Conservation (phyloP, 768 basidiomycete genomes). For the Crucibulum laeve region DNA sequence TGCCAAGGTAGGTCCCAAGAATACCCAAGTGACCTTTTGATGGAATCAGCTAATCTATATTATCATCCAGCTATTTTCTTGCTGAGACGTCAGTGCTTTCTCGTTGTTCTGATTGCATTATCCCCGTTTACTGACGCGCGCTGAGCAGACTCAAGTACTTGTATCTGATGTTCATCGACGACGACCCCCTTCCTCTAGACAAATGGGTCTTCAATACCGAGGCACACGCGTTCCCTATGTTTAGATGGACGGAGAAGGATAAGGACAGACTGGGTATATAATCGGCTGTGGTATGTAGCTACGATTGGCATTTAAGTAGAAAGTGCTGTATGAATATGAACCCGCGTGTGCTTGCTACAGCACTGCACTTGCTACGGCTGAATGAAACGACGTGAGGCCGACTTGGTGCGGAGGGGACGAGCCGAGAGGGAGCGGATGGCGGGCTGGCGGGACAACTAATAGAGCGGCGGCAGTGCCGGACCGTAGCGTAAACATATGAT, state of each 20-base stretch:
- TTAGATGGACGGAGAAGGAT: slow-evolving; percentile 57
- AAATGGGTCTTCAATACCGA: slow-evolving; percentile 64
- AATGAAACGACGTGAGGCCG: too few species aligned
- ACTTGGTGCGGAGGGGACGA: too few species aligned
- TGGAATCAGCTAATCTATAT: not conserved
- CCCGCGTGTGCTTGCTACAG: too few species aligned
- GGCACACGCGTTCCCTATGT: slow-evolving; percentile 76
- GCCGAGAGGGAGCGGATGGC: too few species aligned
- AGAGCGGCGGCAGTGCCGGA: too few species aligned
- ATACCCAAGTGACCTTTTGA: slow-evolving; percentile 1
- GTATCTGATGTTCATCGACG: slow-evolving; percentile 62
- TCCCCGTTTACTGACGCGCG: not conserved
- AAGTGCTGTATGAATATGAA: too few species aligned
- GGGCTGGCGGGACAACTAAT: too few species aligned
- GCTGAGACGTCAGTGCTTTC: slow-evolving; percentile 39
- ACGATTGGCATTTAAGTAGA: too few species aligned
- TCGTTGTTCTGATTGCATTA: not conserved
- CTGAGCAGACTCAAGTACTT: slow-evolving; percentile 61
- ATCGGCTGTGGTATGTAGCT: not conserved
- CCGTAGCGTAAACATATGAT: too few species aligned
- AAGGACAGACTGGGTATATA: slow-evolving; percentile 35
- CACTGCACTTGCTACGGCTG: too few species aligned
- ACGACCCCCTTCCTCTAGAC: slow-evolving; percentile 54
- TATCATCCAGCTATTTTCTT: slow-evolving; percentile 37
- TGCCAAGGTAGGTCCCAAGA: slow-evolving; percentile 61